Evolutionary conservation across 208 protist genomes (phyloP), one percentile per base, ranked within the genome.

Genomic region (Trypanosomatidae sp.): DNA sequence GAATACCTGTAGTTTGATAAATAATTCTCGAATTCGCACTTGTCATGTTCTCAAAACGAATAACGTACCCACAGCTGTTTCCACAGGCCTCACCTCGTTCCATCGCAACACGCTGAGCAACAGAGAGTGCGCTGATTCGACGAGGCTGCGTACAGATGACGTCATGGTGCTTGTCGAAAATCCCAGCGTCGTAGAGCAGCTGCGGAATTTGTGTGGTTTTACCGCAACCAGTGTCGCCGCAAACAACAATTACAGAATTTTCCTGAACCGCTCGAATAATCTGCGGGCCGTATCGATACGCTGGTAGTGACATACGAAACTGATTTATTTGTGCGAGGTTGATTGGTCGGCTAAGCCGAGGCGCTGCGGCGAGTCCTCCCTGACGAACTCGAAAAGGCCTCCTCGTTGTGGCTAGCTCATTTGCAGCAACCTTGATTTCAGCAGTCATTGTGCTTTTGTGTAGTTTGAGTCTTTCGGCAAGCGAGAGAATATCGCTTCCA

Each of bases 1-100:
- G 73, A 82, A 99, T 99, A 76, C 98, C 98, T 66, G 99, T 98
- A 22, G 99, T 99, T 85, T 99, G 95, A 77, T 99, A 99, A 74
- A 99, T 95, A 50, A 99, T 98, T n/a, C 83, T 85, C 1, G 98
- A 99, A 19, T 82, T 73, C 39, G 70, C 66, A 50, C 83, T 91
- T 47, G 86, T 91, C 55, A 86, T 81, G 59, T 92, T 92, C 53
- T 97, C 93, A 71, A 97, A 94, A 10, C 95, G 87, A 62, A 98
- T 94, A 59, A 91, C 79, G 82, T 97, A 98, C 15, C 95, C 95
- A 50, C 95, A 95, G 62, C 81, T 92, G 74, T 93, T 76, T 28
- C 95, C 96, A 55, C 93, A 92, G 9, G 73, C 70, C 70, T 97
- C 91, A 36, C 85, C 91, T 33, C 91, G 85, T 73, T 98, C 93